Evolutionary conservation across 768 basidiomycete species (phyloP).

Genomic region (Kwoniella dejecticola): DNA sequence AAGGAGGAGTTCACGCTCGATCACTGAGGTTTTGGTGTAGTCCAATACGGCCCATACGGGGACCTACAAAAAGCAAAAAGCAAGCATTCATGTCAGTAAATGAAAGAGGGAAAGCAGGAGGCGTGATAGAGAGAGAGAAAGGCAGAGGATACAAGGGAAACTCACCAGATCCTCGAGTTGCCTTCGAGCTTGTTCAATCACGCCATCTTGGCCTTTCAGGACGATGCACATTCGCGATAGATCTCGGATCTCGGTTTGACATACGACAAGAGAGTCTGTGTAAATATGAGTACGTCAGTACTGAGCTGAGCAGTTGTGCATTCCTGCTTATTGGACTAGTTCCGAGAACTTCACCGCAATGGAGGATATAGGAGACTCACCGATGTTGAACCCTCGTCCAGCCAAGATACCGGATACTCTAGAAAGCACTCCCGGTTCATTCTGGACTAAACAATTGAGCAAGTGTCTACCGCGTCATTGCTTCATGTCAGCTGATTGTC

Average conservation of each 20-base stretch:
- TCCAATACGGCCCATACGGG: constrained; percentile 99
- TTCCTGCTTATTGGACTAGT: too few species aligned
- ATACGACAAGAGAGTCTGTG: constrained; percentile 97
- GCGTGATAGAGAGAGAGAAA: too few species aligned
- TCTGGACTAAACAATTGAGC: constrained; percentile 96
- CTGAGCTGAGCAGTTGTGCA: too few species aligned
- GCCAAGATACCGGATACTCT: constrained; percentile 97
- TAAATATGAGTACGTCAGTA: too few species aligned
- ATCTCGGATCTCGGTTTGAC: constrained; percentile 95
- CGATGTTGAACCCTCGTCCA: constrained; percentile 86
- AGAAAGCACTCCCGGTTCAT: constrained; percentile 98
- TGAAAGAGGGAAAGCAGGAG: not conserved
- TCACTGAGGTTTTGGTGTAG: constrained; percentile 88
- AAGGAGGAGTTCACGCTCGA: constrained; percentile 89
- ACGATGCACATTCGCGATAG: constrained; percentile 98
- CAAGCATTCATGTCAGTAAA: not conserved
- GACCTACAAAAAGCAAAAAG: constrained; percentile 63
- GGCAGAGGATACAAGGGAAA: constrained; percentile 32
- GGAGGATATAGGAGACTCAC: too few species aligned
- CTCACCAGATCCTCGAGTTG: constrained; percentile 94
- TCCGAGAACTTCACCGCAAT: too few species aligned
- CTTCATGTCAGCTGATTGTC: too few species aligned
- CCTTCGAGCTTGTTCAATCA: constrained; percentile 92
- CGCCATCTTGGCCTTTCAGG: constrained; percentile 92
- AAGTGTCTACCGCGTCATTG: constrained; percentile 68